Percentiles rank a stretch among this genome's conserved stretches.
Conservation (phyloP, 2,329 filamentous ascomycete genomes). For the Scorias spongiosa region DNA sequence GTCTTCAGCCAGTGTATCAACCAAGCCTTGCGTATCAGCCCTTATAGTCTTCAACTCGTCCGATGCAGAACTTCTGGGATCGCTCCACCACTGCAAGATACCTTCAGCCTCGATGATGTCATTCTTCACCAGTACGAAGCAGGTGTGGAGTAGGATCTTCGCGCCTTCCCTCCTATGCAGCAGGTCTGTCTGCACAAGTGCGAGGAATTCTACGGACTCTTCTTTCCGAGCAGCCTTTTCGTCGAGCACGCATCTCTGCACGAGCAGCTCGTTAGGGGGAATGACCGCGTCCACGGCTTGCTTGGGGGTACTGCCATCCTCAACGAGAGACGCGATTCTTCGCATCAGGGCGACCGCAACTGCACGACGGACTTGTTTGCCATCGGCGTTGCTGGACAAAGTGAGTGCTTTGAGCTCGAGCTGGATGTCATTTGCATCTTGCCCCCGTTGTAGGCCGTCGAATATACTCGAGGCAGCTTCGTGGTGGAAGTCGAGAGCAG, state of each 20-base stretch:
- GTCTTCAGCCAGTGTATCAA: constrained; percentile 65
- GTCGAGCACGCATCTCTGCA: constrained; percentile 45
- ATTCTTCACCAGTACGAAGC: constrained; percentile 71
- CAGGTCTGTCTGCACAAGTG: constrained; percentile 70
- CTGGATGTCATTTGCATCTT: constrained; percentile 69
- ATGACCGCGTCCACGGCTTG: constrained; percentile 28
- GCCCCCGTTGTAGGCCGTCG: constrained; percentile 62
- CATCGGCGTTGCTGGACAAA: constrained; percentile 78
- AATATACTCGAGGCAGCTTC: constrained; percentile 79
- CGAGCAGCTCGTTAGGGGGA: constrained; percentile 40
- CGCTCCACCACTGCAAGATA: constrained; percentile 76
- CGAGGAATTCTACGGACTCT: constrained; percentile 74
- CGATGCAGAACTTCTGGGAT: constrained; percentile 50
- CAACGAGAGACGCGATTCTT: constrained; percentile 57
- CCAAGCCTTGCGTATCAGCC: constrained; percentile 58
- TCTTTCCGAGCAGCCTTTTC: constrained; percentile 30
- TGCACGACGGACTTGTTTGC: constrained; percentile 73
- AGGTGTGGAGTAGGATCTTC: constrained; percentile 56
- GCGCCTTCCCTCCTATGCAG: constrained; percentile 48
- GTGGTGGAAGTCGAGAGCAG: constrained; percentile 57
- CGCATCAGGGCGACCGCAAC: constrained; percentile 76
- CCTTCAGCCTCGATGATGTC: constrained; percentile 84
- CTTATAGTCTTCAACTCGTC: constrained; percentile 57
- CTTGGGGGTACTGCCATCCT: constrained; percentile 23
- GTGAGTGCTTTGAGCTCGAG: constrained; percentile 89